A percentile compares a stretch with the other conserved stretches of the same genome.
Conservation (phyloP, 78 protist species). For the Goniomonas avonlea region DNA sequence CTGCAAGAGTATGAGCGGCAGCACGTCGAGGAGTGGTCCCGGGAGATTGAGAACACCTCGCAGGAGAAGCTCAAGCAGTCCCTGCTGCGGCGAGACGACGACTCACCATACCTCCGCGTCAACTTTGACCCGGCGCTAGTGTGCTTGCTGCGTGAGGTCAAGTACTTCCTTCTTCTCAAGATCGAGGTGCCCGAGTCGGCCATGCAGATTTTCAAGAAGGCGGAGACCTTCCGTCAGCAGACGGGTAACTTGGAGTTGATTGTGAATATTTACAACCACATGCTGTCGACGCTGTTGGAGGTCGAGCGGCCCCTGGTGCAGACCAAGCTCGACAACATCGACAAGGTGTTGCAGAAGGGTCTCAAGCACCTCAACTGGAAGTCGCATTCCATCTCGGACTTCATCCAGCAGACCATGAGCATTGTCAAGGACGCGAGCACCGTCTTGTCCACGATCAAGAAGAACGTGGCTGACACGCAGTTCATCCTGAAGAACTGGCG, state of each 20-base stretch:
- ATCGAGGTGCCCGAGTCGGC: constrained; percentile 27
- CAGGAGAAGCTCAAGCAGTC: constrained; percentile 6
- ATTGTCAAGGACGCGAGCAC: constrained; percentile 8
- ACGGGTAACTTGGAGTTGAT: constrained; percentile 47
- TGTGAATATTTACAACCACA: constrained; percentile 48
- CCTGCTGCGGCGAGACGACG: background rate
- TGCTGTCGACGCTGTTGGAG: constrained; percentile 27
- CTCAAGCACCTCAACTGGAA: constrained; percentile 9
- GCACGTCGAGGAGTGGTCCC: background rate
- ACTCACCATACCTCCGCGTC: constrained; percentile 29
- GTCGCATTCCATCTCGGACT: constrained; percentile 34
- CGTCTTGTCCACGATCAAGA: constrained; percentile 6
- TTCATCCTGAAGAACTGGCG: constrained; percentile 7
- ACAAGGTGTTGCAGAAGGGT: constrained; percentile 47
- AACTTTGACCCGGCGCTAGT: constrained; percentile 61
- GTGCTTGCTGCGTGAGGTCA: constrained; percentile 52
- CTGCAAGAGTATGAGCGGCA: background rate
- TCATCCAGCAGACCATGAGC: constrained; percentile 6
- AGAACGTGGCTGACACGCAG: background rate
- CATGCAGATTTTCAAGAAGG: background rate
- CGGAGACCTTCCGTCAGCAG: constrained; percentile 40
- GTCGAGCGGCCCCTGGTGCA: constrained; percentile 68
- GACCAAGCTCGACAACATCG: constrained; percentile 36
- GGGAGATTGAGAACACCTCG: background rate
- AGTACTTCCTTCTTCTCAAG: constrained; percentile 36